These are phyloP conservation scores for Lentinula edodes DNA, from an alignment of 768 basidiomycete species.

Conservation along the genomic window DNA sequence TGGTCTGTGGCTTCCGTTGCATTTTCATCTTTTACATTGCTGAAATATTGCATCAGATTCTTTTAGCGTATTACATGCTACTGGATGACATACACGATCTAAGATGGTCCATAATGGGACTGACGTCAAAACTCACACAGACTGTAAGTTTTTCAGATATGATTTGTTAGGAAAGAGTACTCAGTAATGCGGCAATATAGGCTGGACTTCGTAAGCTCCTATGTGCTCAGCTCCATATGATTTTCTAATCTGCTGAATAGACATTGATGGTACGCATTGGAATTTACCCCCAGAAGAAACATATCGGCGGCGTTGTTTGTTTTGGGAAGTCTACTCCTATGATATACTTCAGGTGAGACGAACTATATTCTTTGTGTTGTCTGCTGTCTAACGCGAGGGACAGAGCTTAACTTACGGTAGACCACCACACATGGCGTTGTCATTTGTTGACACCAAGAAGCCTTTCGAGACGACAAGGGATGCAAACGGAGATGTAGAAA, in stretches of 20 bases:
- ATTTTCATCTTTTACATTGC: not conserved
- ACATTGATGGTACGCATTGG: slow-evolving; percentile 66
- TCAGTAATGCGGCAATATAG: slow-evolving; percentile 22
- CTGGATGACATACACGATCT: slow-evolving; percentile 45
- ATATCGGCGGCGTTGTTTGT: slow-evolving; percentile 49
- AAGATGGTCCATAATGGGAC: slow-evolving; percentile 66
- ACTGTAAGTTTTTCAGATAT: slow-evolving; percentile 37
- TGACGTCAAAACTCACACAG: slow-evolving; percentile 66
- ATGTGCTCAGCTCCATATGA: slow-evolving; percentile 6
- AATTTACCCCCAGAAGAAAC: slow-evolving; percentile 52
- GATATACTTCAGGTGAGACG: slow-evolving; percentile 61
- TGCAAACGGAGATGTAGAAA: slow-evolving; percentile 49
- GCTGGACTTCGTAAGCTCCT: slow-evolving; percentile 59
- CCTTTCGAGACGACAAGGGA: slow-evolving; percentile 40
- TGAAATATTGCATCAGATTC: slow-evolving; percentile 29
- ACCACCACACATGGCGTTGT: slow-evolving; percentile 55
- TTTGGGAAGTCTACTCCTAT: slow-evolving; percentile 63
- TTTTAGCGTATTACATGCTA: slow-evolving; percentile 47
- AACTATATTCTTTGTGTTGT: not conserved
- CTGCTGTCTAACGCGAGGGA: not conserved
- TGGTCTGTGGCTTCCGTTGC: slow-evolving; percentile 31
- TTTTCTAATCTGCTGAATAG: slow-evolving; percentile 23
- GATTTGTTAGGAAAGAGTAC: not conserved
- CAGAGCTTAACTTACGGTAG: slow-evolving; percentile 70
- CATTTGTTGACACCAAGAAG: slow-evolving; percentile 51